A percentile compares a stretch with the other conserved stretches of the same genome.
Conservation (phyloP, 768 basidiomycete genomes). For the Suillus bovinus region DNA sequence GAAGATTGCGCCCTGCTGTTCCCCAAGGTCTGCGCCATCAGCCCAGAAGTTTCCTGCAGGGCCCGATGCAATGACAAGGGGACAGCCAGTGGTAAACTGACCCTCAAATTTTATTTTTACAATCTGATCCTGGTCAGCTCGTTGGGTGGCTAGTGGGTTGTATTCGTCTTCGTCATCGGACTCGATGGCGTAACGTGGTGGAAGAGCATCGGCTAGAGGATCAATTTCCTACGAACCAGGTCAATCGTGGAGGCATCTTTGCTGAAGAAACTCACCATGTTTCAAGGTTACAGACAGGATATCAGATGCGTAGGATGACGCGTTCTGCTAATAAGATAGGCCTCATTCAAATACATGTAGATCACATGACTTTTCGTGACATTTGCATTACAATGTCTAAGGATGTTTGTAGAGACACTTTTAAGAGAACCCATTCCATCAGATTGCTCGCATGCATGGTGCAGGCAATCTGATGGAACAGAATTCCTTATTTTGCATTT, state of each 20-base stretch:
- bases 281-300: not conserved
- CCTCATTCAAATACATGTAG: too few species aligned
- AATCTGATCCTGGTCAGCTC: slow-evolving; percentile 16
- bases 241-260: slow-evolving; percentile 2
- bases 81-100: slow-evolving; percentile 25
- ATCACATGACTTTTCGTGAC: too few species aligned
- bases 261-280: slow-evolving; percentile 8
- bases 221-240: slow-evolving; percentile 45
- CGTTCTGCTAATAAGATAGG: not conserved
- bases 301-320: not conserved
- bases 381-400: too few species aligned
- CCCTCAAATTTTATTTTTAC: slow-evolving; percentile 41
- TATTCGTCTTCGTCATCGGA: slow-evolving; percentile 71
- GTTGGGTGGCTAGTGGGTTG: slow-evolving; percentile 38
- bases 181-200: slow-evolving; percentile 63
- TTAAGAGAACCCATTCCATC: too few species aligned
- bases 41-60: slow-evolving; percentile 52
- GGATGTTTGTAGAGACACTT: too few species aligned
- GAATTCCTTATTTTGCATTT: too few species aligned
- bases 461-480: too few species aligned
- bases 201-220: slow-evolving; percentile 54
- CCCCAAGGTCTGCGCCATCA: slow-evolving; percentile 49
- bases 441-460: too few species aligned
- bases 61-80: slow-evolving; percentile 48
- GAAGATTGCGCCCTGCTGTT: slow-evolving; percentile 47